A percentile compares a stretch with the other conserved stretches of the same genome.
phyloP scores from a whole-genome alignment of 2,329 filamentous ascomycete species.

The Diaporthe helianthi region DNA sequence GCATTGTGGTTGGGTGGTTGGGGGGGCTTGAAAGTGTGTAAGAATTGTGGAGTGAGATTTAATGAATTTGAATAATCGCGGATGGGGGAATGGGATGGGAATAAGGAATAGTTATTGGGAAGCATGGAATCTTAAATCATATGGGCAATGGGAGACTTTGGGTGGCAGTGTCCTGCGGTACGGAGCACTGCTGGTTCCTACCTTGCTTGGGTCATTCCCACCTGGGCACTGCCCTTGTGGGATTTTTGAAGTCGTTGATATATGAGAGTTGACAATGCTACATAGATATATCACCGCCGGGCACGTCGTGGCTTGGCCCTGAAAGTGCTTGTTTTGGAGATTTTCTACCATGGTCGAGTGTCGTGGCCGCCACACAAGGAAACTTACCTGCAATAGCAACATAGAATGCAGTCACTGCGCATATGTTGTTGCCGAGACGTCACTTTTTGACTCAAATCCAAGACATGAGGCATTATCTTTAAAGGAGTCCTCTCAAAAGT shows the following conservation, averaged over 20 bases:
- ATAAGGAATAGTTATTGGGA: not conserved
- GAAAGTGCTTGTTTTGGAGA: not conserved
- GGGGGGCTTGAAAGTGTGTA: slow-evolving; percentile 23
- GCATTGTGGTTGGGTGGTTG: slow-evolving; percentile 41
- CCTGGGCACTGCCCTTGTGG: not conserved
- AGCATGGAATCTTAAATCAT: slow-evolving; percentile 38
- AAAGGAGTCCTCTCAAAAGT: not conserved
- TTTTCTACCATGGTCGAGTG: slow-evolving; percentile 26
- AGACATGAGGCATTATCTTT: not conserved
- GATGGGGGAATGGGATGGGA: slow-evolving; percentile 38
- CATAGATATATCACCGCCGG: not conserved
- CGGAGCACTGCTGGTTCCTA: no score
- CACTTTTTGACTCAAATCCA: no score
- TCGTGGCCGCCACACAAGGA: slow-evolving; percentile 31
- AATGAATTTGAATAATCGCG: slow-evolving; percentile 35
- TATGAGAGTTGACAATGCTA: not conserved
- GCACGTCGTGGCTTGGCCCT: not conserved
- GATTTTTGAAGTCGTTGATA: not conserved
- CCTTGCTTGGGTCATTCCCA: not conserved
- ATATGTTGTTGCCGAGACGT: not conserved
- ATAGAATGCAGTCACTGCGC: not conserved
- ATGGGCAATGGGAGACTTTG: not conserved
- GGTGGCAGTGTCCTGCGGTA: not conserved
- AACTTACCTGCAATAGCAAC: not conserved
- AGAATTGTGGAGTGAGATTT: slow-evolving; percentile 33